Percentiles rank a stretch among this genome's conserved stretches.
These are phyloP conservation scores for Lactuca sativa DNA, from an alignment of 129 eudicot species.

Conservation along the genomic window DNA sequence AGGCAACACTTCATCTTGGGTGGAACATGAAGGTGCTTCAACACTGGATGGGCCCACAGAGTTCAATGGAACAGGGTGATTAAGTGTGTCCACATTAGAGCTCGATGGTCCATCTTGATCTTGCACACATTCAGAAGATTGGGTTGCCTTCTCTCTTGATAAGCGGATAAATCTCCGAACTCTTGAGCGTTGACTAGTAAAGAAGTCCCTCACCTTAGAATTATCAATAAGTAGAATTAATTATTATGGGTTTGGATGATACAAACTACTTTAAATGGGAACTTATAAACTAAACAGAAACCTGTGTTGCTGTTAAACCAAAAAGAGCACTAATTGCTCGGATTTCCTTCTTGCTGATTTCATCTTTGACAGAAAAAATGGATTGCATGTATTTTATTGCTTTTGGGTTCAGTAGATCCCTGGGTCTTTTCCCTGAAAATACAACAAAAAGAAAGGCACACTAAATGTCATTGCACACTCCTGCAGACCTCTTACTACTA, in stretches of 20 bases:
- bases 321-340: slow-evolving; percentile 86
- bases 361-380: slow-evolving; percentile 85
- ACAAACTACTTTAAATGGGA: slow-evolving; percentile 6
- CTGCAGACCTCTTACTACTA: background rate
- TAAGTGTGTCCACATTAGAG: slow-evolving; percentile 36
- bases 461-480: slow-evolving; percentile 10
- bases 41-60: slow-evolving; percentile 44
- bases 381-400: slow-evolving; percentile 86
- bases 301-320: slow-evolving; percentile 97
- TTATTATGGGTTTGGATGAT: background rate
- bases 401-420: slow-evolving; percentile 91
- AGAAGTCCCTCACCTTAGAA: slow-evolving; percentile 79
- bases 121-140: slow-evolving; percentile 39
- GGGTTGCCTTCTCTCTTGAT: slow-evolving; percentile 67
- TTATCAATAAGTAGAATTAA: background rate
- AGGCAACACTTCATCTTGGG: slow-evolving; percentile 56
- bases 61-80: slow-evolving; percentile 61
- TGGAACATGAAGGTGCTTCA: slow-evolving; percentile 69
- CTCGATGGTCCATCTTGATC: slow-evolving; percentile 40
- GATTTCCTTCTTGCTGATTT: slow-evolving; percentile 78
- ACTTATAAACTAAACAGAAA: slow-evolving; percentile 23
- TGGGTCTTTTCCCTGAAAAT: slow-evolving; percentile 85
- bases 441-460: slow-evolving; percentile 2
- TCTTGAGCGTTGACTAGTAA: slow-evolving; percentile 66
- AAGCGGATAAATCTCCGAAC: slow-evolving; percentile 74